phyloP scores from a whole-genome alignment of 306 rosid genomes.

The Sicyos baderoa region DNA sequence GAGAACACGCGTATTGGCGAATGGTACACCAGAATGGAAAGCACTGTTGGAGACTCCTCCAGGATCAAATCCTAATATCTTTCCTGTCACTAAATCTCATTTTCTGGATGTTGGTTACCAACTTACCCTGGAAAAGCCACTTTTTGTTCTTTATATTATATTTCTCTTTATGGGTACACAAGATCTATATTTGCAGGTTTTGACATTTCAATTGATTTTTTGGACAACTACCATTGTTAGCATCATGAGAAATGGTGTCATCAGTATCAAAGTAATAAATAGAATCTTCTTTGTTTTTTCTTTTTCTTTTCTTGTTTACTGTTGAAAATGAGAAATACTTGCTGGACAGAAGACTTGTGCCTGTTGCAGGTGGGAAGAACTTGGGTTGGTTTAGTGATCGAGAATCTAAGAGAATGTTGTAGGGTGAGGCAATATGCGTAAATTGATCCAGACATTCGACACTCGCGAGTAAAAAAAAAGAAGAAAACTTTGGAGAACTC shows the following conservation, averaged over 20 bases:
- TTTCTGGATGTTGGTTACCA: constrained; percentile 2
- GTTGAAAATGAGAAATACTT: not conserved
- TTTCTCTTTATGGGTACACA: not conserved
- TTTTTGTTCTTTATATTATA: not conserved
- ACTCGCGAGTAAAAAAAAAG: too few relatives aligned
- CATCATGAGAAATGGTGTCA: constrained; percentile 10
- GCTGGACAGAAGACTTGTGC: not conserved
- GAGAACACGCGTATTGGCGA: constrained; percentile 84
- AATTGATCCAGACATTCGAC: too few relatives aligned
- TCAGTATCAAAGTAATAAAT: not conserved
- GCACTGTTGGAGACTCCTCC: constrained; percentile 56
- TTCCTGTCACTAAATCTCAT: not conserved
- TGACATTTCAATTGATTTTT: constrained; percentile 13
- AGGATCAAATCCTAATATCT: constrained; percentile 38
- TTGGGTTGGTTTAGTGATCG: too few relatives aligned
- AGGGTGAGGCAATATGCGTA: not conserved
- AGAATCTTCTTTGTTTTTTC: not conserved
- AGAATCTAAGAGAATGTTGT: too few relatives aligned
- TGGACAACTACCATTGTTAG: not conserved
- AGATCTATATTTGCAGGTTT: not conserved
- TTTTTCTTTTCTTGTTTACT: not conserved
- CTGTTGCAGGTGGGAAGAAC: not conserved
- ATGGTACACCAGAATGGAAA: constrained; percentile 93
- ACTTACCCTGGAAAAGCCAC: not conserved
- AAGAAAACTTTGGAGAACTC: too few relatives aligned